Base-by-base conservation (phyloP, 2,329 filamentous ascomycete species). In the Colletotrichum sansevieriae region DNA sequence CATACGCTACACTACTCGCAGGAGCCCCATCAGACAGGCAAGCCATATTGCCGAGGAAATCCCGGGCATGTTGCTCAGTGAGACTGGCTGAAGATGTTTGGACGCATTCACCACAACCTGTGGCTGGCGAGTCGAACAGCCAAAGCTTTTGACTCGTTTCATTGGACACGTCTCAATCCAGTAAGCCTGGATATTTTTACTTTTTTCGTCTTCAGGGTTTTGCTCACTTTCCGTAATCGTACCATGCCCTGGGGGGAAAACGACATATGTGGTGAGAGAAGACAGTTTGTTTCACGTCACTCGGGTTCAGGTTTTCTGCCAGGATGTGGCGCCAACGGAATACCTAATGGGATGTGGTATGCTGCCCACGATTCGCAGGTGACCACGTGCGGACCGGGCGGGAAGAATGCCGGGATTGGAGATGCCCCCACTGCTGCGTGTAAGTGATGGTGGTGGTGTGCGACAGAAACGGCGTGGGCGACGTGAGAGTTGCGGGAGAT, bases 261-360 rank as follows among this genome's bases (percentile, higher is more conserved):
- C 39, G 61, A 54, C 33, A 29, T 35, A 20, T 18, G 59, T 6
- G 39, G 41, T 13, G 33, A 60, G 33, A 54, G 33, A 43, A 56
- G 35, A 65, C 56, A 35, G 22, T 61, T 68, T 68, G 65, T 68
- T 68, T 68, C 65, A 65, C 59, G 33, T 60, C 65, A 60, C 39
- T 35, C n/a, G 35, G 47, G 39, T 33, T 49, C 20, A 44, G n/a
- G 29, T 52, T 49, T 59, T 51, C 60, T 58, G 47, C 62, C 47
- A 55, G 33, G 22, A 15, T 54, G 43, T 60, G 54, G 54, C 39
- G 41, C 44, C 54, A 60, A 37, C 39, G 18, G 35, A 33, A n/a
- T 29, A 47, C 46, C 37, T 60, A 33, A 64, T 56, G 3, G 47
- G 65, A 60, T 37, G 41, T 22, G 13, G 35, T 41, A 46, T 65